Evolutionary conservation across 352 stramenopile genomes (phyloP).

Genomic region (Phytophthora foliorum): DNA sequence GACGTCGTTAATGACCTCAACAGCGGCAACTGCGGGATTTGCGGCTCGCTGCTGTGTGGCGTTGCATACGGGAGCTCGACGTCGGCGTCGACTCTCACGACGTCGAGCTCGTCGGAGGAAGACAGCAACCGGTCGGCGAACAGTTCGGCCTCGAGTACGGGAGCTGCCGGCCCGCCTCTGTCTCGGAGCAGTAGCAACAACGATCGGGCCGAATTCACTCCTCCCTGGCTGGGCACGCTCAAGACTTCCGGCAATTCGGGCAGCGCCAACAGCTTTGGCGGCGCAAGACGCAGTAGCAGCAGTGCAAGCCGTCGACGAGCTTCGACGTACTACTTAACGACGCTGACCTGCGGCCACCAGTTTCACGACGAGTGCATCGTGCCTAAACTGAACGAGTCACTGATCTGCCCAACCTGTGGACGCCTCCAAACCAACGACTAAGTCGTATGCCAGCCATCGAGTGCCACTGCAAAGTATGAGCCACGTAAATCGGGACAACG

Average conservation of each 20-base stretch:
- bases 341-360: slow-evolving; percentile 75
- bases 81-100: slow-evolving; percentile 18
- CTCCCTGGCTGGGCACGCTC: slow-evolving; percentile 27
- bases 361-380: slow-evolving; percentile 91
- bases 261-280: slow-evolving; percentile 23
- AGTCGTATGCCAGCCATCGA: slow-evolving; percentile 5
- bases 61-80: slow-evolving; percentile 49
- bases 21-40: slow-evolving; percentile 45
- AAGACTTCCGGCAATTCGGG: slow-evolving; percentile 10
- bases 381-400: slow-evolving; percentile 74
- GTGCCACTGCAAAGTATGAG: slow-evolving; percentile 42
- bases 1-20: slow-evolving; percentile 35
- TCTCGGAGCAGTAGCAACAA: slow-evolving; percentile 28
- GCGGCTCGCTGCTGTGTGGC: slow-evolving; percentile 54
- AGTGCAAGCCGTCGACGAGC: slow-evolving; percentile 34
- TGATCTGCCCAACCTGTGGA: slow-evolving; percentile 74
- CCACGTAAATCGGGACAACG: slow-evolving; percentile 28
- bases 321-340: slow-evolving; percentile 73
- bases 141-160: slow-evolving; percentile 6
- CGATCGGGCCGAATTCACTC: slow-evolving; percentile 23
- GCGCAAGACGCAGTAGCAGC: slow-evolving; percentile 18
- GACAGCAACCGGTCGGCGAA: slow-evolving; percentile 28
- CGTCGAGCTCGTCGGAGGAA: slow-evolving; percentile 37
- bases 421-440: slow-evolving; percentile 39
- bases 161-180: not conserved